Base-by-base conservation (phyloP, 345 rosid species). In the Iberis pinnata region DNA sequence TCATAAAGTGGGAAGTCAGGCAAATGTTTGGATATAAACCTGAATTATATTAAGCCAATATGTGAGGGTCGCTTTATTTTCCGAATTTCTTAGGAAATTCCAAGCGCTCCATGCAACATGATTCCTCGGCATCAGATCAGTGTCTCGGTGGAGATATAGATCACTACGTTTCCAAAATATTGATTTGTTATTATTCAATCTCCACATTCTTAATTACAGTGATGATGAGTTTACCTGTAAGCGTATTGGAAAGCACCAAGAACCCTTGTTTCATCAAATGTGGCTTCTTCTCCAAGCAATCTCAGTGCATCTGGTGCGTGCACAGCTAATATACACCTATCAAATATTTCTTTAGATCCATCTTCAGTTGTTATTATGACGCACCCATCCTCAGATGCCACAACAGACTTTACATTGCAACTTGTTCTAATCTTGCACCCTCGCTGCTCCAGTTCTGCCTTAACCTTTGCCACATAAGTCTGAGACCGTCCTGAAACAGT, bases 31-130 rank as follows among this genome's bases (percentile, higher is more conserved):
- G n/a, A n/a, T n/a, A n/a, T n/a, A n/a, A n/a, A 86, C 98, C 98
- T 90, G 96, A 59, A 90, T 89, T 55, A 79, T 75, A 68, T 90
- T 78, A 50, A 90, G 92, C 98, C 98, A 90, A 72, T 87, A 90
- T 25, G 98, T 90, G 56, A 87, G 58, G 54, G 88, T 84, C 1
- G 80, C 83, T 76, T 78, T 81, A 25, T 63, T 72, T 20, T 78
- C 75, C 1, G 73, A 67, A 58, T 75, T 82, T 38, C 83, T 96
- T n/a, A 87, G 76, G 76, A 90, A 90, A 58, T 90, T 90, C 96
- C 98, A 87, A 0, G 96, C 79, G 61, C 98, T 78, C 96, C 98
- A 87, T 0, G 96, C 95, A 48, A 82, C 84, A 63, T 70, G 75
- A 58, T 73, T 87, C 63, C 63, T 64, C 8, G 96, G 98, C 98